Evolutionary conservation across 2,329 filamentous ascomycete species (phyloP), one percentile per base, ranked within the genome.

Genomic region (Paraphaeosphaeria minitans): DNA sequence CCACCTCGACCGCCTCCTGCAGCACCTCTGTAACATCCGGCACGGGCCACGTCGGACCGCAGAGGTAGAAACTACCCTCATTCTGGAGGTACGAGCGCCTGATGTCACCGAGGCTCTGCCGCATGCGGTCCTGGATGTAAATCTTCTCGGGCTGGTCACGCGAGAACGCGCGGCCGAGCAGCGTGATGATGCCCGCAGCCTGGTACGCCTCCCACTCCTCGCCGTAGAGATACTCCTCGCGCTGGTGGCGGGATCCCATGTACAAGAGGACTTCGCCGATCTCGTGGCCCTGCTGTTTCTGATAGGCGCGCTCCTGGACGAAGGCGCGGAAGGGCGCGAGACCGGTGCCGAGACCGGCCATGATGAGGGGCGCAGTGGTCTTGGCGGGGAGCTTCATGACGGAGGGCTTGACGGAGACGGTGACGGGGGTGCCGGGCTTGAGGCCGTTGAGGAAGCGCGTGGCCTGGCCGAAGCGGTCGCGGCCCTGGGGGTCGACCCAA

Each of bases 131-230:
- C 83, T 99, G 95, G 74, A 99, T 99, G 80, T 99, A 99, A 66
- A 99, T 97, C 88, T 99, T 99, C 82, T 97, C 85, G 16, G 92
- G 90, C 84, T 99, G 95, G 76, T 99, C 95, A 75, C 95, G 90
- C 59, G 92, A 96, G 84, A 99, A 99, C 45, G 95, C 95, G 53
- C 92, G 88, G 53, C 95, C 95, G 52, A 99, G 87, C 43, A 97
- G 85, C 0, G 95, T 99, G 76, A 99, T 93, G 69, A 99, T 92
- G 53, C 95, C 95, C 0, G 95, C 93, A 60, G 93, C 94, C 74
- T 95, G 87, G 80, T 99, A 99, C 0, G 95, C 95, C 79, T 99
- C 95, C 95, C 95, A 99, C 79, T 99, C 95, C 79, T 99, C 95
- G 62, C 95, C 95, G 74, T 98, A 99, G 60, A 97, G 89, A 80